These are phyloP conservation scores for Pyrenochaeta sp. DNA, from an alignment of 2,329 filamentous ascomycete species.

Conservation along the genomic window DNA sequence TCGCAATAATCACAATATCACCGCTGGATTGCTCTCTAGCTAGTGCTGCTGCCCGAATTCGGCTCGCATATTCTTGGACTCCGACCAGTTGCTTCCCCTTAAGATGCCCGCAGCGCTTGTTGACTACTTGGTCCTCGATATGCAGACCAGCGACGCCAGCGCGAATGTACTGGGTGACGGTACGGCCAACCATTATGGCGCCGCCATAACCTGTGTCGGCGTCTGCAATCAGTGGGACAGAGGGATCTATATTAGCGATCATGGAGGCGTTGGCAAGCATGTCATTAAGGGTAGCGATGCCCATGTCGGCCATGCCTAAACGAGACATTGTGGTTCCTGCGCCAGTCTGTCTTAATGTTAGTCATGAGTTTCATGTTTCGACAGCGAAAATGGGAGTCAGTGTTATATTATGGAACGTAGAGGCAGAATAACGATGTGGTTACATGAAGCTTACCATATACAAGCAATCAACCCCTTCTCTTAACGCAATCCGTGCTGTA, in stretches of 20 bases:
- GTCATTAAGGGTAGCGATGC: conserved; percentile 68
- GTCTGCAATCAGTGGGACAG: conserved; percentile 68
- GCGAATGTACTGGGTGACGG: conserved; percentile 62
- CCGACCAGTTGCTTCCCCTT: conserved; percentile 68
- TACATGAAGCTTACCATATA: conserved; percentile 67
- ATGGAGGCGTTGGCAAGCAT: conserved; percentile 71
- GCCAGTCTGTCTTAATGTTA: conserved; percentile 60
- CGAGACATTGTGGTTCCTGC: conserved; percentile 69
- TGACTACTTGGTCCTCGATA: conserved; percentile 70
- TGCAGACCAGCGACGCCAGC: conserved; percentile 68
- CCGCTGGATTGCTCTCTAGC: conserved; percentile 59
- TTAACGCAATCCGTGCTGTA: conserved; percentile 69
- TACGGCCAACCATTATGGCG: conserved; percentile 58
- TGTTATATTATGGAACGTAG: not conserved
- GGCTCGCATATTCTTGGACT: conserved; percentile 59
- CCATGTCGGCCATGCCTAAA: conserved; percentile 70
- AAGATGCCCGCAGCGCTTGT: conserved; percentile 73
- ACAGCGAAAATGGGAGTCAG: not conserved
- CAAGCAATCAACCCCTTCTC: conserved; percentile 69
- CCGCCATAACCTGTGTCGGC: conserved; percentile 66
- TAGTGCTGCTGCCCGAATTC: conserved; percentile 65
- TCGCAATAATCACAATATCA: conserved; percentile 71
- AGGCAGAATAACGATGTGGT: not conserved
- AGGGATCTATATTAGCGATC: conserved; percentile 67
- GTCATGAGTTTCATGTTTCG: not conserved